Evolutionary conservation across 2,329 filamentous ascomycete genomes (phyloP).

Genomic region (Stagonosporopsis tanaceti): DNA sequence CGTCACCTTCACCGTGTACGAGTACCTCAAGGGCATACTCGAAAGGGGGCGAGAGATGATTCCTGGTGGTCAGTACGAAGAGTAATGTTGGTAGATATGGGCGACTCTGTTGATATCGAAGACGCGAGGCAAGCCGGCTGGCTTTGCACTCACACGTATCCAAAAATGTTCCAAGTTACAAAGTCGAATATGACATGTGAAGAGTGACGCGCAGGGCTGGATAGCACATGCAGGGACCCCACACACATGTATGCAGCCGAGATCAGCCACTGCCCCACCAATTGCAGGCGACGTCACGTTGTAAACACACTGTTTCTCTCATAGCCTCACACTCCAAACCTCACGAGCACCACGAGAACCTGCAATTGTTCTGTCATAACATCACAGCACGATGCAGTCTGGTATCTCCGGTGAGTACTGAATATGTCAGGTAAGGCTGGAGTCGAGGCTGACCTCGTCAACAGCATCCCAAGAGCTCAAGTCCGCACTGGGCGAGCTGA

Average conservation of each 20-base stretch:
- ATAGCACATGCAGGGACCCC: conserved; percentile 18
- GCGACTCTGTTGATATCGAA: conserved; percentile 25
- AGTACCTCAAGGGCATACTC: conserved; percentile 59
- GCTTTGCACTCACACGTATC: neutral
- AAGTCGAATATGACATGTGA: neutral
- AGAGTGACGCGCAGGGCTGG: conserved; percentile 7
- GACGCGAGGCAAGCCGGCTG: conserved; percentile 2
- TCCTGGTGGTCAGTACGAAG: conserved; percentile 58
- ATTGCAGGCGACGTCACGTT: conserved; percentile 30
- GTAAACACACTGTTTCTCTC: conserved; percentile 26
- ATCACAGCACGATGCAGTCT: conserved; percentile 71
- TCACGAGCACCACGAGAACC: neutral
- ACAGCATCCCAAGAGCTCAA: conserved; percentile 77
- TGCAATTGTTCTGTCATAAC: neutral
- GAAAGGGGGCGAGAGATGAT: conserved; percentile 58
- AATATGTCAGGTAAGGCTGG: neutral
- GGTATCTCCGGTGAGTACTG: conserved; percentile 71
- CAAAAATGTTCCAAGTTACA: neutral
- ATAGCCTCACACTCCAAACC: neutral
- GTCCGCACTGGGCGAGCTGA: conserved; percentile 74
- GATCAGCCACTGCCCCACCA: conserved; percentile 34
- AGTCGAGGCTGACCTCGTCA: conserved; percentile 23
- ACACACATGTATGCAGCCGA: conserved; percentile 17
- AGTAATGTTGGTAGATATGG: conserved; percentile 43
- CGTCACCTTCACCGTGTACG: conserved; percentile 70